phyloP scores from a whole-genome alignment of 176 grass and related monocot genomes.

The Oryza meridionalis region DNA sequence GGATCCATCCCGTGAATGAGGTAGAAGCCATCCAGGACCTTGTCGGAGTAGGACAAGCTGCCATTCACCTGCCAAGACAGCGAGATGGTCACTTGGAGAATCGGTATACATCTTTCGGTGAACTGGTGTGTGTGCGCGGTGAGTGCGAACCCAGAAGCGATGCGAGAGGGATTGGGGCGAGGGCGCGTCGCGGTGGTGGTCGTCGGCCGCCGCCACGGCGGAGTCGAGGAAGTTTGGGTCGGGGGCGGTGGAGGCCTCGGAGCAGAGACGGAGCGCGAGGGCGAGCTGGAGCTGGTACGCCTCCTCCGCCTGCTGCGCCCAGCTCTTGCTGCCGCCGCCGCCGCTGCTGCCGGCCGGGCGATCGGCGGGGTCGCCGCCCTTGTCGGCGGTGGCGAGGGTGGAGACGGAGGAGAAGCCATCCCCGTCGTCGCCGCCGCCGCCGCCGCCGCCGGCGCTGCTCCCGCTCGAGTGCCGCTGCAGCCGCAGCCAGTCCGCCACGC shows the following conservation, averaged over 20 bases:
- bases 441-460: slow-evolving; percentile 67
- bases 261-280: slow-evolving; percentile 87
- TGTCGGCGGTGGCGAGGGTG: slow-evolving; percentile 36
- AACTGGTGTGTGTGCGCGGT: background rate
- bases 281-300: slow-evolving; percentile 85
- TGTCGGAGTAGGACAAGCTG: slow-evolving; percentile 75
- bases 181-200: slow-evolving; percentile 40
- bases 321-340: slow-evolving; percentile 58
- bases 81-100: background rate
- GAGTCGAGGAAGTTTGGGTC: slow-evolving; percentile 76
- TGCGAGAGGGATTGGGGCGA: slow-evolving; percentile 59
- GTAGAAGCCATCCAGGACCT: slow-evolving; percentile 77
- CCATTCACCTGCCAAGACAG: slow-evolving; percentile 66
- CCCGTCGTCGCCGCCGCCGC: slow-evolving; percentile 51
- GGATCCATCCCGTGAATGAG: slow-evolving; percentile 85
- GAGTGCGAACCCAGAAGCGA: slow-evolving; percentile 78
- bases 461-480: slow-evolving; percentile 68
- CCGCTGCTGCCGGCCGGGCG: slow-evolving; percentile 30
- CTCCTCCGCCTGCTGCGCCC: slow-evolving; percentile 97
- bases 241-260: slow-evolving; percentile 59
- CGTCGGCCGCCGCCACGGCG: slow-evolving; percentile 16
- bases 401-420: slow-evolving; percentile 37
- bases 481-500: slow-evolving; percentile 42
- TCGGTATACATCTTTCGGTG: slow-evolving; percentile 15
- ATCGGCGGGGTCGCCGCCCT: slow-evolving; percentile 29